Percentiles rank a stretch among this genome's conserved stretches.
Conservation (phyloP, 2,329 filamentous ascomycete species). For the Geosmithia flava region DNA sequence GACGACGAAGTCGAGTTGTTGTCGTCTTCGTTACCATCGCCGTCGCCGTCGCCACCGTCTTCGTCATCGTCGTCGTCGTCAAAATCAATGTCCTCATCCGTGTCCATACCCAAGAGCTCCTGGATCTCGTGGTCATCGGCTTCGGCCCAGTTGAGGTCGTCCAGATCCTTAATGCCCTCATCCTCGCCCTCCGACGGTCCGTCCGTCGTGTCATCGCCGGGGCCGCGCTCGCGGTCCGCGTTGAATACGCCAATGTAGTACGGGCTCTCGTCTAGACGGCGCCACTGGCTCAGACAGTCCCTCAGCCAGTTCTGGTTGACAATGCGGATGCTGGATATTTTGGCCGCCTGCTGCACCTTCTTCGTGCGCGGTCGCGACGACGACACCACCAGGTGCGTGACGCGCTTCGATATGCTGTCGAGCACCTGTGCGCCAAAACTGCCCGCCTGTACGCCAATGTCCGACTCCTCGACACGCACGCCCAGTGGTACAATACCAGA, state of each 20-base stretch:
- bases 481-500: constrained; percentile 83
- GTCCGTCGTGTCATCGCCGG: constrained; percentile 9
- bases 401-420: constrained; percentile 43
- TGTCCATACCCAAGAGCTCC: constrained; percentile 54
- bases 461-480: constrained; percentile 65
- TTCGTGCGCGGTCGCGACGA: constrained; percentile 65
- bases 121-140: constrained; percentile 57
- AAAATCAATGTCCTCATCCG: constrained; percentile 28
- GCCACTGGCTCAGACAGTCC: constrained; percentile 77
- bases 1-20: constrained; percentile 8
- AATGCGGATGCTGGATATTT: constrained; percentile 72
- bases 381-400: constrained; percentile 66
- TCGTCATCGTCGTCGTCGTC: constrained; percentile 9
- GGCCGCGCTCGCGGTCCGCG: constrained; percentile 38
- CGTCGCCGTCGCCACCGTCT: constrained; percentile 7
- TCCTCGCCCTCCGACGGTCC: constrained; percentile 20
- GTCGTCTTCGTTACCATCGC: constrained; percentile 5
- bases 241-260: constrained; percentile 67
- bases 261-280: constrained; percentile 61
- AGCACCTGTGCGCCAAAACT: constrained; percentile 66
- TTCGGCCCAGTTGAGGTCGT: constrained; percentile 48
- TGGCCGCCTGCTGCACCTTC: constrained; percentile 80
- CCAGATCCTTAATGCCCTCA: constrained; percentile 29
- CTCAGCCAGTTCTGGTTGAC: constrained; percentile 86
- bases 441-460: constrained; percentile 77